A percentile compares a stretch with the other conserved stretches of the same genome.
Evolutionary conservation across 805 yeast genomes (phyloP).

Genomic region (Wickerhamiella sergipiensis): DNA sequence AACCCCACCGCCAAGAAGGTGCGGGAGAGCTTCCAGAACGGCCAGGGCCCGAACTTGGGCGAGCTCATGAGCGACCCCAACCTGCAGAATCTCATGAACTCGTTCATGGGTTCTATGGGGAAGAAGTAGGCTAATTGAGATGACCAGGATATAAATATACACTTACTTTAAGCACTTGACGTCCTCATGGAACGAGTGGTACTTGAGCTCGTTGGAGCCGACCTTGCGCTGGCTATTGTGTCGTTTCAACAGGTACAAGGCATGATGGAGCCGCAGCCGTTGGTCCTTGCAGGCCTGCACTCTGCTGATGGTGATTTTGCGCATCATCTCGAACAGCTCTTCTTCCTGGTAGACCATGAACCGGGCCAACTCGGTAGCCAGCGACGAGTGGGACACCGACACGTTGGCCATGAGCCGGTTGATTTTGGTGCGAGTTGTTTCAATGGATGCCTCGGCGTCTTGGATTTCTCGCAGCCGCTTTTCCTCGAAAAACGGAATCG

Average conservation of each 20-base stretch:
- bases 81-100: constrained; percentile 39
- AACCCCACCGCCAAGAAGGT: constrained; percentile 71
- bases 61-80: constrained; percentile 67
- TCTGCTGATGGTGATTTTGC: constrained; percentile 10
- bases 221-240: background rate
- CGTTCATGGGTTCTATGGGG: background rate
- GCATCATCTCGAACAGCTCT: constrained; percentile 19
- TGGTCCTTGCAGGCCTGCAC: constrained; percentile 15
- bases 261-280: constrained; percentile 11
- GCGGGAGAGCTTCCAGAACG: constrained; percentile 66
- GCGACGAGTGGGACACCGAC: constrained; percentile 22
- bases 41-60: constrained; percentile 51
- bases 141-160: background rate
- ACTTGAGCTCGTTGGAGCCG: background rate
- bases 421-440: constrained; percentile 19
- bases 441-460: constrained; percentile 21
- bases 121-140: background rate
- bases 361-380: constrained; percentile 27
- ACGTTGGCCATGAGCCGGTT: constrained; percentile 21
- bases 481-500: constrained; percentile 22
- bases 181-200: background rate
- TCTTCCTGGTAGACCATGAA: constrained; percentile 25
- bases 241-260: background rate
- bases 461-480: constrained; percentile 22
- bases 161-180: background rate